phyloP scores from a whole-genome alignment of 2,329 filamentous ascomycete species.

The Cytospora piceae region DNA sequence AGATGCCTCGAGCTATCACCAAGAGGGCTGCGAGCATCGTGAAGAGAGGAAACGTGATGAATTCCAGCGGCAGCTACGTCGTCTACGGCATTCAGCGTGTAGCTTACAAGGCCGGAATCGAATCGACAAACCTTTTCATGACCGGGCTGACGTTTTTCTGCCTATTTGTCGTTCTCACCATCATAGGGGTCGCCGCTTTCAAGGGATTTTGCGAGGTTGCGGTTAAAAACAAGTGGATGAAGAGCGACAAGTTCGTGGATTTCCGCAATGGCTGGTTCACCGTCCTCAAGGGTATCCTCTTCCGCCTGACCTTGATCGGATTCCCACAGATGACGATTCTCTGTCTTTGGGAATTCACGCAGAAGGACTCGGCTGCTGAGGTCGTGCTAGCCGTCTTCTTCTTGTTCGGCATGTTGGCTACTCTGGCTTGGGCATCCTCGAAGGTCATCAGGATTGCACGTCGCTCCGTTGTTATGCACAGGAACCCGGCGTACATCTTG shows the following conservation, averaged over 20 bases:
- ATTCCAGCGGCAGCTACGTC: conserved; percentile 58
- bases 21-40: conserved; percentile 41
- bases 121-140: conserved; percentile 90
- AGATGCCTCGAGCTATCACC: conserved; percentile 33
- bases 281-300: conserved; percentile 90
- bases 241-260: conserved; percentile 83
- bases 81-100: conserved; percentile 88
- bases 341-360: conserved; percentile 91
- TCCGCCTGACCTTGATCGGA: conserved; percentile 86
- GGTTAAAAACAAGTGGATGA: conserved; percentile 76
- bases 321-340: conserved; percentile 90
- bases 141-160: conserved; percentile 89
- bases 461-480: conserved; percentile 87
- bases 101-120: conserved; percentile 82
- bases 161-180: conserved; percentile 76
- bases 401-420: conserved; percentile 76
- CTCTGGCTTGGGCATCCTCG: conserved; percentile 82
- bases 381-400: conserved; percentile 88
- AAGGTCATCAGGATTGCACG: conserved; percentile 91
- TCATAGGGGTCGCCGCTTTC: conserved; percentile 74
- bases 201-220: conserved; percentile 80
- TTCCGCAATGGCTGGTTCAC: conserved; percentile 95
- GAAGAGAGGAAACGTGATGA: conserved; percentile 60
- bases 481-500: conserved; percentile 94
- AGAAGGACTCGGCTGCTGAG: conserved; percentile 81